These are phyloP conservation scores for Suillus weaverae DNA, from an alignment of 768 basidiomycete genomes.

Conservation along the genomic window DNA sequence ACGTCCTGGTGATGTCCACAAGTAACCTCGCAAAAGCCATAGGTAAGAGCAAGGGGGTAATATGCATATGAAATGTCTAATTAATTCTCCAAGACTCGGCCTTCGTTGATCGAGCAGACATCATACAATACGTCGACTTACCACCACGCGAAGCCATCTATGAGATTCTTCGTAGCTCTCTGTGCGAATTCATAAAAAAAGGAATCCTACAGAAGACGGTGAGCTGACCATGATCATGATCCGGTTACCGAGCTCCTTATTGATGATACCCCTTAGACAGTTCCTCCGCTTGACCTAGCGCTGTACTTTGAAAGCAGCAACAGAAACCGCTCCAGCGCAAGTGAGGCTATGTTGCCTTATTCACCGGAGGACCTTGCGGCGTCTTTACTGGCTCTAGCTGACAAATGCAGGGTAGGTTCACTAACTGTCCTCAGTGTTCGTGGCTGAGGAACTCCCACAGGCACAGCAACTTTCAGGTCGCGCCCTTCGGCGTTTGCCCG, in stretches of 20 bases:
- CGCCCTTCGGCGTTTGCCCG: constrained; percentile 88
- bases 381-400: constrained; percentile 66
- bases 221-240: constrained; percentile 27
- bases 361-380: constrained; percentile 57
- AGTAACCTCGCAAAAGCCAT: constrained; percentile 95
- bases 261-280: constrained; percentile 40
- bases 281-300: constrained; percentile 62
- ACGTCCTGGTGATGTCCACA: constrained; percentile 94
- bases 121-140: constrained; percentile 90
- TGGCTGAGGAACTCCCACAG: constrained; percentile 33
- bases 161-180: constrained; percentile 82
- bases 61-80: not conserved
- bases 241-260: not conserved
- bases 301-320: constrained; percentile 21
- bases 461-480: constrained; percentile 88
- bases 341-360: constrained; percentile 31
- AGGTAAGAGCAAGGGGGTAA: constrained; percentile 46
- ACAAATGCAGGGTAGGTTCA: constrained; percentile 70
- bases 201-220: constrained; percentile 69
- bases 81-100: constrained; percentile 68
- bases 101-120: constrained; percentile 96
- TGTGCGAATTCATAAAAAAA: constrained; percentile 75
- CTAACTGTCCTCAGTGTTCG: constrained; percentile 1
- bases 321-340: constrained; percentile 11
- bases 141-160: constrained; percentile 92